Base-by-base conservation (phyloP, 129 eudicot species). In the Solidago caesia region DNA sequence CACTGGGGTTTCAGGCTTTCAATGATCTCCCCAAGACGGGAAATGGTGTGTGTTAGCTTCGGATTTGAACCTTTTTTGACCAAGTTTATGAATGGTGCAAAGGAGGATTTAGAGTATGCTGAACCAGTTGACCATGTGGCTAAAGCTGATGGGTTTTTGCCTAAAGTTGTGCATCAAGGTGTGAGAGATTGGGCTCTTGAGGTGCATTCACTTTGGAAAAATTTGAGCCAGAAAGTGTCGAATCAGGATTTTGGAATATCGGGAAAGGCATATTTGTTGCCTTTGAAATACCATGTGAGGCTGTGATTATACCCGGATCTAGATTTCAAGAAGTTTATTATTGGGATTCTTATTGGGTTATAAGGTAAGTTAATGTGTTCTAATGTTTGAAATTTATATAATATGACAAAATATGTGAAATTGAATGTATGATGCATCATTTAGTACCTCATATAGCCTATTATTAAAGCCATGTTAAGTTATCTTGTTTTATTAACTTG, bases 301-400 rank as follows among this genome's bases (percentile, higher is more conserved):
- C 97, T 46, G 91, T 89, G 21, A 73, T 94, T 3, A 84, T 94
- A 49, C 98, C 98, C 8, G 98, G 98, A 14, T 94, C 98, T 6
- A 75, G 98, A 68, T 94, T 94, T 79, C 77, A 87, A 42, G 98
- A 94, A 81, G 97, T 94, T 73, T 94, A 94, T 71, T 94, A 94
- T 73, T 94, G 98, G 98, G 98, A 94, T 82, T 88, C 96, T 62
- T 94, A 94, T 53, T 94, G 97, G 97, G 84, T 90, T 2, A 87
- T 90, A 75, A 90, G 98, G 98, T 89, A 41, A 41, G 67, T 75
- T 68, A 2, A 29, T 39, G 15, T 44, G 15, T 33, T 27, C n/a
- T 49, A 11, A 8, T 71, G 7, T 25, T 45, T 29, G 39, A 29
- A 29, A 29, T 29, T 29, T 29, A 29, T 29, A 29, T 29, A 1